Conservation (phyloP, 495 filamentous ascomycete species). For the Astrothelium subdiscretum region DNA sequence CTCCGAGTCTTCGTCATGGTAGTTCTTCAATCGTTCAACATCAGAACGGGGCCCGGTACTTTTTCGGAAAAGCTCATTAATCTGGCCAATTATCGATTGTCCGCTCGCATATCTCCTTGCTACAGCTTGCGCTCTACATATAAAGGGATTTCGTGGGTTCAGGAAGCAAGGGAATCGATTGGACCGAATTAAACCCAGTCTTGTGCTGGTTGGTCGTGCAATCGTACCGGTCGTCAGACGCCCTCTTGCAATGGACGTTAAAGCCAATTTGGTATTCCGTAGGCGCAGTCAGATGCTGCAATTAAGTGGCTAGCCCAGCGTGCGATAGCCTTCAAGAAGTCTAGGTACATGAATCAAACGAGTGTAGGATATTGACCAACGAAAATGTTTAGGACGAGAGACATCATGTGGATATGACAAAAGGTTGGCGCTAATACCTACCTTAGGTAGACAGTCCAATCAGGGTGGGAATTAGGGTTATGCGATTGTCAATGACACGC, state of each 20-base stretch:
- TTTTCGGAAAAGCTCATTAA: background rate
- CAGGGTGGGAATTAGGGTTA: no score
- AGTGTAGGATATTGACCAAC: background rate
- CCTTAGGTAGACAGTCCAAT: no score
- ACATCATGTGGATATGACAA: background rate
- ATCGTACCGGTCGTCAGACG: conserved; percentile 14
- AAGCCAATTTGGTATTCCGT: conserved; percentile 14
- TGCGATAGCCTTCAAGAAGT: background rate
- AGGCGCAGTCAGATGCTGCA: background rate
- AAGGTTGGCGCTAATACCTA: background rate
- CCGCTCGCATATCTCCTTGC: background rate
- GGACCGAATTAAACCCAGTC: background rate
- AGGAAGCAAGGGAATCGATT: background rate
- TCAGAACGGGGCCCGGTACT: background rate
- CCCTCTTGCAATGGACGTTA: conserved; percentile 3
- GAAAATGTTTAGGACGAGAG: background rate
- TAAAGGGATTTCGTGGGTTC: background rate
- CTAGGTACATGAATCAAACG: no score
- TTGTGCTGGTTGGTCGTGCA: background rate
- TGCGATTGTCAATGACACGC: background rate
- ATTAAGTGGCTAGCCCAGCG: background rate
- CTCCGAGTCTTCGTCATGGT: background rate
- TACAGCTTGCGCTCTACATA: background rate
- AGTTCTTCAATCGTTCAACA: background rate
- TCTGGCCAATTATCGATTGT: background rate